Evolutionary conservation across 164 flowering plant genomes (phyloP).

Genomic region (Annona cherimola): DNA sequence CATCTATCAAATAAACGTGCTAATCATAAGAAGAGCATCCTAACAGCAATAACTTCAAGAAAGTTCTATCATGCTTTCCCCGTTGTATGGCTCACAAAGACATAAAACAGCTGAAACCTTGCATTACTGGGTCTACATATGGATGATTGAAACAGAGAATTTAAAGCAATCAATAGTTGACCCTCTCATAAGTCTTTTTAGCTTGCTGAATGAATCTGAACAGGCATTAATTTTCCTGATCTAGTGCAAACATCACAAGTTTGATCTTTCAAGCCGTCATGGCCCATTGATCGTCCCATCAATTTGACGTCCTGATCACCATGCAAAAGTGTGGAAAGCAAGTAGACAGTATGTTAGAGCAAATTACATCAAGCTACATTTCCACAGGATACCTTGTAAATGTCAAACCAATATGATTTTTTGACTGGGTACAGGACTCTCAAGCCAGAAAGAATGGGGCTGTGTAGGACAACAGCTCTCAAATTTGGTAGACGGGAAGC

Average conservation of each 20-base stretch:
- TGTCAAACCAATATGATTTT: constrained; percentile 88
- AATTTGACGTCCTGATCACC: neutral
- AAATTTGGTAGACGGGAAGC: constrained; percentile 67
- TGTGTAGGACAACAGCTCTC: constrained; percentile 89
- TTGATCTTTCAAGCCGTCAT: neutral
- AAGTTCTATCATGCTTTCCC: neutral
- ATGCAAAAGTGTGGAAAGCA: neutral
- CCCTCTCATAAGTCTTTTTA: neutral
- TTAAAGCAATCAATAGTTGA: neutral
- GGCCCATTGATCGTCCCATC: neutral
- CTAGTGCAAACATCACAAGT: neutral
- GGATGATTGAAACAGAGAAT: neutral
- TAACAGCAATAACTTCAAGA: neutral
- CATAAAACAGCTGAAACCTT: neutral
- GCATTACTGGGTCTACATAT: neutral
- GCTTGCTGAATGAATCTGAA: neutral
- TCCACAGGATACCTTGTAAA: constrained; percentile 64
- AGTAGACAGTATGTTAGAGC: neutral
- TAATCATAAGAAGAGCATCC: neutral
- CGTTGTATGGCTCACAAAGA: neutral
- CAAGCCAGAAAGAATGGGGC: constrained; percentile 89
- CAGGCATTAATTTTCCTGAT: neutral
- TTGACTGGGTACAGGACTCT: constrained; percentile 86
- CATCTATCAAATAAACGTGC: neutral
- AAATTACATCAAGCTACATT: neutral